phyloP scores from a whole-genome alignment of 73 alveolate species.

The Paraurostyla sp. region DNA sequence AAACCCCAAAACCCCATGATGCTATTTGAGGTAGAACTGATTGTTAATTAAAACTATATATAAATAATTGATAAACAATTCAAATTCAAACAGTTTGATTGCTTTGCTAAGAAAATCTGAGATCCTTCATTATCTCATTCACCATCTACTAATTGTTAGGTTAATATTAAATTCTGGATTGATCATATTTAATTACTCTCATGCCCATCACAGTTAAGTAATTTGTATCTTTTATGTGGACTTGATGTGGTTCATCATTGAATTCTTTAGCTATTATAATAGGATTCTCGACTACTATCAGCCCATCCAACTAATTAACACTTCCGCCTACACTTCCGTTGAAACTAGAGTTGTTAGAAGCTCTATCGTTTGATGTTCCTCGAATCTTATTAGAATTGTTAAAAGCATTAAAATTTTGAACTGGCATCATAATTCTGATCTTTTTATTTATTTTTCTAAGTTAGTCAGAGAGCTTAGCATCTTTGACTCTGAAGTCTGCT shows the following conservation, averaged over 20 bases:
- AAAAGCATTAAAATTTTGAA: neutral
- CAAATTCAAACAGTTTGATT: too few species aligned
- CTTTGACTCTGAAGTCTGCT: neutral
- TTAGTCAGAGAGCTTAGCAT: neutral
- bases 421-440: neutral
- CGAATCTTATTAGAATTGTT: neutral
- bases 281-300: neutral
- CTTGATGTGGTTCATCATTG: neutral
- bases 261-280: neutral
- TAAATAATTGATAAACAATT: too few species aligned
- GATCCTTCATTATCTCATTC: too few species aligned
- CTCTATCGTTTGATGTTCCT: neutral
- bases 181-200: neutral
- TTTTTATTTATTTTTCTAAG: neutral
- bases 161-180: too few species aligned
- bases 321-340: neutral
- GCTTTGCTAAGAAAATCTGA: too few species aligned
- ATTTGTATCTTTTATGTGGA: neutral
- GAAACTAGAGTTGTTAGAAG: neutral
- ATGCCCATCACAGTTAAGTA: neutral
- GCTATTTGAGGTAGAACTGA: too few species aligned
- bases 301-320: neutral
- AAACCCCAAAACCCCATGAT: too few species aligned
- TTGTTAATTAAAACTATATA: too few species aligned
- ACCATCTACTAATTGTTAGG: too few species aligned